Conservation (phyloP, 1,139 yeast genomes). For the Meyerozyma carpophila region DNA sequence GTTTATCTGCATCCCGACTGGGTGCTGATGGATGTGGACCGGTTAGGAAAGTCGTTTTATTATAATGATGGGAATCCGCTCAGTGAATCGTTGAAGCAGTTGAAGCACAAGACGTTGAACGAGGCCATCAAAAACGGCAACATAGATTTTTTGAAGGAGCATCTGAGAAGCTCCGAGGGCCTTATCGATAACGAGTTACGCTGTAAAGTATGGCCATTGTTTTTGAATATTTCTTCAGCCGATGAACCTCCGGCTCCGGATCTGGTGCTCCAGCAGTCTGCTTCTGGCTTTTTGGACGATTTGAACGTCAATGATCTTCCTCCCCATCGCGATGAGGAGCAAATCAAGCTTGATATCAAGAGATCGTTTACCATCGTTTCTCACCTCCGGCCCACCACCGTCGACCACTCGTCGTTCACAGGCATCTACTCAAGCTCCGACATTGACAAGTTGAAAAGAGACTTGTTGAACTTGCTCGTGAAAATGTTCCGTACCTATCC, state of each 20-base stretch:
- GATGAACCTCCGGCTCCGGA: not conserved
- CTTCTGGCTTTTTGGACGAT: conserved; percentile 14
- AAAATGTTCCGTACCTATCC: conserved; percentile 59
- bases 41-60: conserved; percentile 46
- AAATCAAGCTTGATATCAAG: conserved; percentile 70
- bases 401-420: conserved; percentile 25
- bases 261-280: not conserved
- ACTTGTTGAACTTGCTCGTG: conserved; percentile 45
- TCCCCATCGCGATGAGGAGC: conserved; percentile 68
- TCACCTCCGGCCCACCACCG: conserved; percentile 21
- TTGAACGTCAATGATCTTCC: conserved; percentile 27
- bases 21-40: conserved; percentile 47
- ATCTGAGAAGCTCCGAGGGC: conserved; percentile 45
- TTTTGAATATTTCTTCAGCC: conserved; percentile 19
- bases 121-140: conserved; percentile 24
- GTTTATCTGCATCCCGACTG: conserved; percentile 30
- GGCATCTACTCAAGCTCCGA: conserved; percentile 31
- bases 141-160: conserved; percentile 19
- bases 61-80: conserved; percentile 37
- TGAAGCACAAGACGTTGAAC: conserved; percentile 35
- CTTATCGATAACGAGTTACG: conserved; percentile 38
- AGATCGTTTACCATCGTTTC: conserved; percentile 54
- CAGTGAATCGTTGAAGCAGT: conserved; percentile 29
- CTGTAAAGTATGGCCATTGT: conserved; percentile 42
- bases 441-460: conserved; percentile 28